phyloP scores from a whole-genome alignment of 2,329 filamentous ascomycete species.

The Alternaria hordeiaustralica region DNA sequence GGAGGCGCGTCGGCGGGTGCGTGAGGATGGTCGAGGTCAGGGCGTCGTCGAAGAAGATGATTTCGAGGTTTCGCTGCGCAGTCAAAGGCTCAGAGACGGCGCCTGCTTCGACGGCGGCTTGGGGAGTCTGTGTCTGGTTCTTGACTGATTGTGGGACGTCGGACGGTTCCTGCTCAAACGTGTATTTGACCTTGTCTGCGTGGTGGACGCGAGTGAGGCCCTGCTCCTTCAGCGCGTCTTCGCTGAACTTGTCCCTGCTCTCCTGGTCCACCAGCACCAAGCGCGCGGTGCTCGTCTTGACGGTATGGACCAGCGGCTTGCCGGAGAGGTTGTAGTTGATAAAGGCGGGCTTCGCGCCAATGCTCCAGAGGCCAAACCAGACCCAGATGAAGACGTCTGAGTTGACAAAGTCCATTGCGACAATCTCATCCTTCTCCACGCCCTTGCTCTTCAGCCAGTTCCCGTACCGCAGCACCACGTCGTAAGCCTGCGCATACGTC shows the following conservation, averaged over 20 bases:
- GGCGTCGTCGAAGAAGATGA: constrained; percentile 41
- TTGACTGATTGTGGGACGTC: constrained; percentile 24
- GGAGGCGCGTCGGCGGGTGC: constrained; percentile 37
- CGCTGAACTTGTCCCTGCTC: constrained; percentile 34
- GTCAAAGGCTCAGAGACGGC: constrained; percentile 13
- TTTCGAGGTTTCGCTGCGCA: constrained; percentile 30
- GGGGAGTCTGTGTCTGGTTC: constrained; percentile 24
- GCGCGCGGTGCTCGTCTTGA: constrained; percentile 63
- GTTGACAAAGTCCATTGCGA: constrained; percentile 50
- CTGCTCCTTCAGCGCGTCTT: constrained; percentile 37
- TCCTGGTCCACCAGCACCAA: constrained; percentile 67
- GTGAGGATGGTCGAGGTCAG: constrained; percentile 36
- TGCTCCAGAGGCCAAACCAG: constrained; percentile 48
- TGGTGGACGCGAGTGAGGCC: constrained; percentile 25
- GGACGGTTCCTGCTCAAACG: constrained; percentile 31
- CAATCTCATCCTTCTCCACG: constrained; percentile 45
- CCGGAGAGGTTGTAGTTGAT: constrained; percentile 50
- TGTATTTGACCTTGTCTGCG: constrained; percentile 26
- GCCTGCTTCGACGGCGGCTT: constrained; percentile 12
- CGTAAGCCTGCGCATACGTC: constrained; percentile 46
- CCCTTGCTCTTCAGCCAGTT: constrained; percentile 46
- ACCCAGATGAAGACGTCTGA: constrained; percentile 46
- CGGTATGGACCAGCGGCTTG: constrained; percentile 55
- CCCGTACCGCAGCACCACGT: constrained; percentile 43
- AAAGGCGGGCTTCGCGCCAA: constrained; percentile 49